Evolutionary conservation across 108 stramenopile species (phyloP).

Genomic region (Bacterosira constricta): DNA sequence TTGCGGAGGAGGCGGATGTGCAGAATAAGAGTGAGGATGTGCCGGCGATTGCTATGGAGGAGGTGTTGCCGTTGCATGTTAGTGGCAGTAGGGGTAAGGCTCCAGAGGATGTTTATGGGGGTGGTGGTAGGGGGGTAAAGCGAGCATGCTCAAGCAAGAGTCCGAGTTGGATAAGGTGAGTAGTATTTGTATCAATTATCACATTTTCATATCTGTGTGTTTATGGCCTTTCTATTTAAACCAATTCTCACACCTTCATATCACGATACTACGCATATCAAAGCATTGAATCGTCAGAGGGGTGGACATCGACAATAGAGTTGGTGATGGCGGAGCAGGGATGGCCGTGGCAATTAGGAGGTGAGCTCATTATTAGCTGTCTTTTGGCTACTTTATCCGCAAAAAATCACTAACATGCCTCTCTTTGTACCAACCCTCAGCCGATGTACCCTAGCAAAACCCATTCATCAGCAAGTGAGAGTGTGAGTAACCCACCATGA

Average conservation of each 20-base stretch:
- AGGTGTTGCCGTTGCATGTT: slow-evolving; percentile 93
- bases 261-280: neutral
- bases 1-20: slow-evolving; percentile 90
- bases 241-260: neutral
- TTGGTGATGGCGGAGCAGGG: too few species aligned
- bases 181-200: neutral
- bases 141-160: slow-evolving; percentile 85
- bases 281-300: too few species aligned
- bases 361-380: too few species aligned
- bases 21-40: slow-evolving; percentile 61
- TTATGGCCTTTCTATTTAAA: neutral
- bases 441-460: too few species aligned
- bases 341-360: too few species aligned
- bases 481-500: too few species aligned
- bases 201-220: neutral
- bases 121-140: slow-evolving; percentile 89
- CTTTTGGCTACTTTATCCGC: too few species aligned
- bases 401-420: too few species aligned
- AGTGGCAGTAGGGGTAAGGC: slow-evolving; percentile 88
- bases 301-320: too few species aligned
- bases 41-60: slow-evolving; percentile 98
- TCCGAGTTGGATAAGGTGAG: slow-evolving; percentile 77
- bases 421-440: too few species aligned
- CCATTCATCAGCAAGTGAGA: too few species aligned
- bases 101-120: slow-evolving; percentile 93